Base-by-base conservation (phyloP, 179 eudicot genomes). In the Spinacia oleracea region DNA sequence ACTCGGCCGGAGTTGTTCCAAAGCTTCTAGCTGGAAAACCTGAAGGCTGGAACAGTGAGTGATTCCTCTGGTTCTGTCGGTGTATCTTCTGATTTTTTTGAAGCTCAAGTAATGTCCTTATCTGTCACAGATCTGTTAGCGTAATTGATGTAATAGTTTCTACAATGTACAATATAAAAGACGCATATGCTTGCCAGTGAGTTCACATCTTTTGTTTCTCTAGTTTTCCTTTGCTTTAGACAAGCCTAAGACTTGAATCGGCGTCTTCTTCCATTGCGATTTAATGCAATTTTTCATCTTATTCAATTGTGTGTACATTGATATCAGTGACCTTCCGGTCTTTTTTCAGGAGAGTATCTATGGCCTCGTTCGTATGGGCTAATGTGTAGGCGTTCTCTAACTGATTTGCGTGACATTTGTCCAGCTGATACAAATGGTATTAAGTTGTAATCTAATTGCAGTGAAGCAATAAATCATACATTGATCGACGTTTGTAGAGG, bases 361-460 rank as follows among this genome's bases (percentile, higher is more conserved):
- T 89, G 91, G 91, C 91, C 91, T 69, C 87, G 86, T 38, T 89
- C 89, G 8, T 89, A 82, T 63, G 91, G 91, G 72, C 59, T 87
- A 74, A 79, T 63, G 34, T 69, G 53, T 25, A 55, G 87, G 50
- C 86, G 85, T 70, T 79, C 86, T 68, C 79, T 89, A 48, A 82
- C 89, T 71, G 90, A 89, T 87, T 77, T 89, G 81, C 87, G 87
- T 78, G 87, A 89, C 77, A 87, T 89, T 38, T 90, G 87, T 53
- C 90, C 91, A 78, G 89, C 90, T 31, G 91, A 89, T 79, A 85
- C 75, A 38, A 89, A 89, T 82, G 90, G 91, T 89, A 77, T 55
- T 25, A 29, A 20, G 50, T 53, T 77, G n/a, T n/a, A 21, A 66
- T 67, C 56, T 51, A 20, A 21, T 27, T 43, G 11, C 43, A n/a